Evolutionary conservation across 2,329 filamentous ascomycete species (phyloP).

Genomic region (Aspergillus fischeri): DNA sequence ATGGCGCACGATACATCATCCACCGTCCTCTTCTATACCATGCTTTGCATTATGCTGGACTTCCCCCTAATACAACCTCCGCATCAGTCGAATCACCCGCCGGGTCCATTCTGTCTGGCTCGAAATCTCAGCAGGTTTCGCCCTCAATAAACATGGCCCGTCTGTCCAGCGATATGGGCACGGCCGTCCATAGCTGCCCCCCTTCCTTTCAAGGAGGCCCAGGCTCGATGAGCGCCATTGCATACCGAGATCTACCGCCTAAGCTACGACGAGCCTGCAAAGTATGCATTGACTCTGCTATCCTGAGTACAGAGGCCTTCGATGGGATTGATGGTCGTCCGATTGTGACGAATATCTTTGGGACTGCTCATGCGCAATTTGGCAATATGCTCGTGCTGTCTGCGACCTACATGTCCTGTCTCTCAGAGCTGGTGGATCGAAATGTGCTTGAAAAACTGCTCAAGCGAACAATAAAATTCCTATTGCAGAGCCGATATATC

Average conservation of each 20-base stretch:
- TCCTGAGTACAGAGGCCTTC: constrained; percentile 83
- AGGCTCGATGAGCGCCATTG: background rate
- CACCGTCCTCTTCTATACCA: constrained; percentile 71
- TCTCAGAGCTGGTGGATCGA: constrained; percentile 56
- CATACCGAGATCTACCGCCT: constrained; percentile 29
- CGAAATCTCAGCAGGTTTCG: constrained; percentile 34
- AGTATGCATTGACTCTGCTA: constrained; percentile 66
- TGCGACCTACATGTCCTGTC: constrained; percentile 68
- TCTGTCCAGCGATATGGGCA: constrained; percentile 32
- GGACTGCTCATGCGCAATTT: constrained; percentile 97
- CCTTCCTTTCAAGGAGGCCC: no score
- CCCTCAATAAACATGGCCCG: constrained; percentile 32
- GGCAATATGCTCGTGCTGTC: constrained; percentile 90
- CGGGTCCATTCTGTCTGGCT: constrained; percentile 19
- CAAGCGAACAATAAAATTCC: constrained; percentile 69
- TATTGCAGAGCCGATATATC: constrained; percentile 64
- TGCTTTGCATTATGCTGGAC: constrained; percentile 50
- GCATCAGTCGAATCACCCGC: constrained; percentile 30
- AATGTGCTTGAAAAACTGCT: constrained; percentile 59
- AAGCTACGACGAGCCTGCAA: constrained; percentile 54
- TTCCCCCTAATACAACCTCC: constrained; percentile 34
- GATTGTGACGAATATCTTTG: constrained; percentile 90
- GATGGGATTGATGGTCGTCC: constrained; percentile 60
- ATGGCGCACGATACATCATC: constrained; percentile 85
- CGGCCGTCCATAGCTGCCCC: constrained; percentile 19